A percentile compares a stretch with the other conserved stretches of the same genome.
These are phyloP conservation scores for Eutrema salsugineum DNA, from an alignment of 441 rosid species.

Conservation along the genomic window DNA sequence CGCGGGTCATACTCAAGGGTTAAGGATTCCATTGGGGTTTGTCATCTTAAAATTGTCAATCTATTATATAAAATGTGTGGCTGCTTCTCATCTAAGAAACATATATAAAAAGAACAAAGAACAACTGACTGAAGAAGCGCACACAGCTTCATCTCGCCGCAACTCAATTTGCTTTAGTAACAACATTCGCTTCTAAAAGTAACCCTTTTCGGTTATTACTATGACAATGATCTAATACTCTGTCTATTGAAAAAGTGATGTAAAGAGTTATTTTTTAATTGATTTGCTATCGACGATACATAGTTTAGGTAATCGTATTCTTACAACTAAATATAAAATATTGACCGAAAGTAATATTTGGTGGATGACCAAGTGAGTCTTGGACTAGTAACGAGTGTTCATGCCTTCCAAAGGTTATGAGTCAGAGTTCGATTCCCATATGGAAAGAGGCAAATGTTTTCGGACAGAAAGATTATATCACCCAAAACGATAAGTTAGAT, in stretches of 20 bases:
- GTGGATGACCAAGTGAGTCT: not conserved
- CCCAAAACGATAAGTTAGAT: not conserved
- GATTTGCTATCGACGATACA: conserved; percentile 1
- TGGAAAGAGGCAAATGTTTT: not conserved
- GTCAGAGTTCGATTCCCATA: too few species aligned
- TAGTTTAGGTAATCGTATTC: not conserved
- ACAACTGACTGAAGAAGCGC: not conserved
- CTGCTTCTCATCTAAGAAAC: conserved; percentile 27
- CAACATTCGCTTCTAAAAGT: conserved; percentile 21
- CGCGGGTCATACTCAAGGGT: conserved; percentile 24
- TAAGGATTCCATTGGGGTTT: conserved; percentile 22
- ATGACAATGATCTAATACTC: not conserved
- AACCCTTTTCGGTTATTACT: conserved; percentile 2
- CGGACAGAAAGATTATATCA: not conserved
- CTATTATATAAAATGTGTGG: conserved; percentile 8
- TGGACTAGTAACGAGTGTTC: not conserved
- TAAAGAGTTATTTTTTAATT: not conserved
- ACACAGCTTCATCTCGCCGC: conserved; percentile 32
- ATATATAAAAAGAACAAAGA: conserved; percentile 18
- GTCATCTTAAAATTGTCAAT: conserved; percentile 23
- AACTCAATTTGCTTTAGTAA: conserved; percentile 17
- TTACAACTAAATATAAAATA: not conserved
- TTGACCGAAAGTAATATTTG: not conserved
- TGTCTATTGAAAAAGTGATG: not conserved
- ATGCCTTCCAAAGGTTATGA: not conserved